These are phyloP conservation scores for Arabidopsis thaliana DNA, from an alignment of 345 rosid genomes.

Conservation along the genomic window TAIR10.1 NC_003074.8:21250001-21250500, in stretches of 20 bases:
- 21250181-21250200: not conserved
- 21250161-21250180: constrained; percentile 4
- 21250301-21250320: not conserved
- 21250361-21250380: not conserved
- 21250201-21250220: not conserved
- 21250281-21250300: not conserved
- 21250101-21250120: not conserved
- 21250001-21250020: not conserved
- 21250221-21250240: not conserved
- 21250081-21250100: constrained; percentile 11
- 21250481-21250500: not conserved
- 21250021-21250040: not conserved
- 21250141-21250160: not conserved
- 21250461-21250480: not conserved
- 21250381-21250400: not conserved
- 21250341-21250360: not conserved
- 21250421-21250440: not conserved
- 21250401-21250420: constrained; percentile 6
- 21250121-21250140: not conserved
- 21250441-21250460: not conserved
- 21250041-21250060: not conserved
- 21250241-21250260: not conserved
- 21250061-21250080: not conserved
- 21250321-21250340: not conserved
- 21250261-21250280: not conserved